phyloP scores from a whole-genome alignment of 768 basidiomycete genomes.

The Exidia glandulosa region DNA sequence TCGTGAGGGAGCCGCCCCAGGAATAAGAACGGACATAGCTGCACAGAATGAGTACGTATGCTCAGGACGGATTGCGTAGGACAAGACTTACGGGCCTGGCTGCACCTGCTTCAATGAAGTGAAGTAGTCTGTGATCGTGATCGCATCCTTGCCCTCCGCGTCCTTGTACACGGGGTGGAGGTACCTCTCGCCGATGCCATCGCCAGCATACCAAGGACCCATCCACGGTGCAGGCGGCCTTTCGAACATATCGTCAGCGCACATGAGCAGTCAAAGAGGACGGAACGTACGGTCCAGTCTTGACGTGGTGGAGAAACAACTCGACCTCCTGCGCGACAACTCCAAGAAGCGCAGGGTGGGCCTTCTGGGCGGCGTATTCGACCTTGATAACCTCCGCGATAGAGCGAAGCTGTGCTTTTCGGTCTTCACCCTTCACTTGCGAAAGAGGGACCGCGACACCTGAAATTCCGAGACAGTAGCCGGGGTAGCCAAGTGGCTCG shows the following conservation, averaged over 20 bases:
- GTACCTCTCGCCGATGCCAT: background rate
- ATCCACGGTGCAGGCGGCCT: background rate
- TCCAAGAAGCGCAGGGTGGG: background rate
- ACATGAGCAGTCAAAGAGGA: background rate
- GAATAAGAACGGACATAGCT: background rate
- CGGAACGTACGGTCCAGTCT: background rate
- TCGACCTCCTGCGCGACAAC: background rate
- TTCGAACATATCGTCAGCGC: background rate
- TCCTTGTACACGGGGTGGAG: background rate
- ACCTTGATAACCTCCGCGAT: background rate
- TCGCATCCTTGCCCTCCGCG: background rate
- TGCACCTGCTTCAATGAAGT: background rate
- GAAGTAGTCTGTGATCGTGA: background rate
- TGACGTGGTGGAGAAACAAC: background rate
- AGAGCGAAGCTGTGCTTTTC: background rate
- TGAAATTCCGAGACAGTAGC: constrained; percentile 13
- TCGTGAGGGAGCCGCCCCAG: background rate
- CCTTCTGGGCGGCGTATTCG: background rate
- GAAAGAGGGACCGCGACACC: constrained; percentile 11
- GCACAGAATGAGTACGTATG: background rate
- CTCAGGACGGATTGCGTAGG: background rate
- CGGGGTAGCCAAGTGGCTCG: constrained; percentile 9
- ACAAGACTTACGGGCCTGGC: background rate
- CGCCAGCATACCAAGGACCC: background rate
- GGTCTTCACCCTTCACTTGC: constrained; percentile 2